Percentiles rank a stretch among this genome's conserved stretches.
phyloP scores from a whole-genome alignment of 148 eudicot species.

The Amaranthus cruentus region DNA sequence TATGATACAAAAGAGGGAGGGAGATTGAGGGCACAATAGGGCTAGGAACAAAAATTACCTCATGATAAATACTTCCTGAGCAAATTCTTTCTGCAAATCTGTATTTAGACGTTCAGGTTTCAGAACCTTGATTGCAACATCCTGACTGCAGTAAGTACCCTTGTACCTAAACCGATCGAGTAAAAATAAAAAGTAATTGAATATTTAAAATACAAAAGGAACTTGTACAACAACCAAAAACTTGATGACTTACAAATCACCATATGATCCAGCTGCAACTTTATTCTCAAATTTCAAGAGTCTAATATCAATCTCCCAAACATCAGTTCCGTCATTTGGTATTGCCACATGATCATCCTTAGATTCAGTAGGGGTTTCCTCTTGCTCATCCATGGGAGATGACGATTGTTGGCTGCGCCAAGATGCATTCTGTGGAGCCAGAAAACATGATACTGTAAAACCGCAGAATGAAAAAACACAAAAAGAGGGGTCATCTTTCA shows the following conservation, averaged over 20 bases:
- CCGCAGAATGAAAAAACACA: not conserved
- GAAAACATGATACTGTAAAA: conserved; percentile 10
- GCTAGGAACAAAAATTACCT: conserved; percentile 47
- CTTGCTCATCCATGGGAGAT: conserved; percentile 44
- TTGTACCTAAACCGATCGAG: conserved; percentile 57
- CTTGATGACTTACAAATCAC: conserved; percentile 81
- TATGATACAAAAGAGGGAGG: not conserved
- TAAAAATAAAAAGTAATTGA: not conserved
- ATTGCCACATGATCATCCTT: conserved; percentile 63
- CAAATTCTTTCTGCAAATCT: conserved; percentile 90
- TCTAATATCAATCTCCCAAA: conserved; percentile 94
- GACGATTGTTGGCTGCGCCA: conserved; percentile 59
- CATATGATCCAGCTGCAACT: conserved; percentile 98
- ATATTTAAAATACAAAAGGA: conserved; percentile 1
- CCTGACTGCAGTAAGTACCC: conserved; percentile 91
- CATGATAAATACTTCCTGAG: conserved; percentile 96
- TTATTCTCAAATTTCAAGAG: conserved; percentile 68
- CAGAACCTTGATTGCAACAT: conserved; percentile 91
- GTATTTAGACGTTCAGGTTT: conserved; percentile 78
- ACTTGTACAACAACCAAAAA: not conserved
- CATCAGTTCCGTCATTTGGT: conserved; percentile 92
- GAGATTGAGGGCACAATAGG: not conserved
- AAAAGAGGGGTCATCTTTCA: not conserved
- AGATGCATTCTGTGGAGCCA: conserved; percentile 57
- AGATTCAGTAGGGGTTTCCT: conserved; percentile 35